phyloP scores from a whole-genome alignment of 331 rosid species.

The Prunus yedoensis region DNA sequence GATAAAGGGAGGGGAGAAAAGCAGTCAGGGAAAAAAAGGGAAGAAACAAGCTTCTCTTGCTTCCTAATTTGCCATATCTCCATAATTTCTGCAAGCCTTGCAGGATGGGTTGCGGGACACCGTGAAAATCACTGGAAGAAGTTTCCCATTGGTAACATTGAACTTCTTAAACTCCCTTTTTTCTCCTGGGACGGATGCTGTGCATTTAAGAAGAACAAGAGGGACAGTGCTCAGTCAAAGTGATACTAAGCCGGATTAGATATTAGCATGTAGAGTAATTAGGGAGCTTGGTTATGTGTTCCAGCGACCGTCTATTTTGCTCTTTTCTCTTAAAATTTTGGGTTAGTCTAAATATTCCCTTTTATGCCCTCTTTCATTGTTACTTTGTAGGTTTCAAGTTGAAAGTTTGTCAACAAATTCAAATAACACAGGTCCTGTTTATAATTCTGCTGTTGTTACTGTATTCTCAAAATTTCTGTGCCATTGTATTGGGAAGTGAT shows the following conservation, averaged over 20 bases:
- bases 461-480: background rate
- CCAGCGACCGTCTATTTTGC: background rate
- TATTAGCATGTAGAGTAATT: background rate
- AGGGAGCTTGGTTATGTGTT: background rate
- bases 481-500: background rate
- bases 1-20: conserved; percentile 45
- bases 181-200: background rate
- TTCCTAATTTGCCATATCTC: conserved; percentile 31
- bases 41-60: conserved; percentile 42
- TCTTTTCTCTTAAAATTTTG: background rate
- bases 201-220: background rate
- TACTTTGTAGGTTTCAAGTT: background rate
- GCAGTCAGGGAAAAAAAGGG: conserved; percentile 34
- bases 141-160: background rate
- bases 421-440: background rate
- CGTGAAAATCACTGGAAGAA: background rate
- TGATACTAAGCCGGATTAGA: background rate
- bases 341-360: background rate
- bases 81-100: conserved; percentile 13
- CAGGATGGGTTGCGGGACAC: background rate
- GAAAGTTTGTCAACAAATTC: conserved; percentile 5
- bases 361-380: background rate
- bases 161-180: background rate
- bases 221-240: background rate
- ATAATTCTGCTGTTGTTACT: background rate